Base-by-base conservation (phyloP, 108 stramenopile species). In the Chaetoceros muelleri region DNA sequence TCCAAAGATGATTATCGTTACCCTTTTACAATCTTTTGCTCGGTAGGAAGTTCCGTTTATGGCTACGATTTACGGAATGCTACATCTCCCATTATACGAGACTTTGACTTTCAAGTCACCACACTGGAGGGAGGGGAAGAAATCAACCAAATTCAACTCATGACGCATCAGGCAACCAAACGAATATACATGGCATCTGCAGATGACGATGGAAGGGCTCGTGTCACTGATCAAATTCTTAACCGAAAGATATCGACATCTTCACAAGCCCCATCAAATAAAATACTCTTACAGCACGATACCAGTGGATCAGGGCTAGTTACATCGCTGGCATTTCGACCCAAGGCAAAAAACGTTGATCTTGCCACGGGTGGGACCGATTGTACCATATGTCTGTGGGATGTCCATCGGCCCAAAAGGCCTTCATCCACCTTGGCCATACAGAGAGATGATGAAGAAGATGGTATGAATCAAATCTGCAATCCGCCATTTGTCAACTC, bases 401-500 rank as follows among this genome's bases (percentile, higher is more conserved):
- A 90, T 70, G 54, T 77, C 0, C 24, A 44, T 1, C 57, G 55
- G 58, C 83, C 79, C 53, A 69, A 63, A 58, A 69, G 48, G 70
- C 78, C 70, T 31, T 66, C 51, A 30, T 75, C 50, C 21, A 55
- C 55, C 48, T 74, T 60, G 52, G 47, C 60, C 46, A 71, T 62
- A 49, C 5, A 21, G 18, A 5, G 48, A 23, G 48, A 49, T 49
- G 48, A 49, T 49, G 31, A 67, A 16, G 47, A 53, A 23, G 68
- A 60, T 17, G 62, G 53, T 52, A 30, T 62, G 24, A 71, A 59
- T 52, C 85, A 87, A 61, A 54, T 87, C 2, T 87, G 84, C 75
- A 92, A 92, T 74, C 90, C 90, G 40, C 90, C 90, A 46, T 77
- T 82, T 59, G 78, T 92, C 1, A 72, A 92, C 68, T 75, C 53